Evolutionary conservation across 1,284 basidiomycete genomes (phyloP).

Genomic region (Microbotryum violaceum): DNA sequence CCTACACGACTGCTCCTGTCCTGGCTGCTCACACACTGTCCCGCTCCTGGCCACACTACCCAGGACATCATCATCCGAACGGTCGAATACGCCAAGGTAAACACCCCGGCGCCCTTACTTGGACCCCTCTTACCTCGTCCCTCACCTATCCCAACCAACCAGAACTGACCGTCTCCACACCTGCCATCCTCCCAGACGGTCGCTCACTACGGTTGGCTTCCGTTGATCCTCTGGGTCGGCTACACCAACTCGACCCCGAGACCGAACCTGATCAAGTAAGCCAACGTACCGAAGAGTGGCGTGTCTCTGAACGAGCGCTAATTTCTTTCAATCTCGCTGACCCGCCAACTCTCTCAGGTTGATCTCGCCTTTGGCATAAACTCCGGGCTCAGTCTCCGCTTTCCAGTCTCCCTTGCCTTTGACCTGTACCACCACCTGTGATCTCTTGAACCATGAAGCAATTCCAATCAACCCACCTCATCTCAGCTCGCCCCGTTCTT

Average conservation of each 20-base stretch:
- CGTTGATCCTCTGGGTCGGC: slow-evolving; percentile 85
- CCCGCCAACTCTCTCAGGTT: too few relatives aligned
- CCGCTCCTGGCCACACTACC: slow-evolving; percentile 3
- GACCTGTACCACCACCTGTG: too few relatives aligned
- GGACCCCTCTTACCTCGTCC: background rate
- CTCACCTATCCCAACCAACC: slow-evolving; percentile 1
- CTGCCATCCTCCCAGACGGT: slow-evolving; percentile 53
- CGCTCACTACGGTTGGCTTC: slow-evolving; percentile 87
- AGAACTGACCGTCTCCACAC: background rate
- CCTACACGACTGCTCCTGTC: too few relatives aligned
- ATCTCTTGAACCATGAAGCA: too few relatives aligned
- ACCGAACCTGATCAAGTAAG: slow-evolving; percentile 31
- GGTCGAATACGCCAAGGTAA: slow-evolving; percentile 67
- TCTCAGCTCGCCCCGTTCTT: too few relatives aligned
- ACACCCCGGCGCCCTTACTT: too few relatives aligned
- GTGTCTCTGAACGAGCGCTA: too few relatives aligned
- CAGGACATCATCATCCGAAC: slow-evolving; percentile 71
- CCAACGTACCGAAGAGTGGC: background rate
- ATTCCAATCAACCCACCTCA: too few relatives aligned
- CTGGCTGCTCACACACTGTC: too few relatives aligned
- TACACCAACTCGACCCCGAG: slow-evolving; percentile 50
- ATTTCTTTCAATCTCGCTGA: background rate
- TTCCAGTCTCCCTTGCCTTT: too few relatives aligned
- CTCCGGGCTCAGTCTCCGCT: too few relatives aligned
- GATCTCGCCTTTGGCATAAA: too few relatives aligned